Evolutionary conservation across 1,139 yeast genomes (phyloP).

Genomic region (Torulaspora globosa): DNA sequence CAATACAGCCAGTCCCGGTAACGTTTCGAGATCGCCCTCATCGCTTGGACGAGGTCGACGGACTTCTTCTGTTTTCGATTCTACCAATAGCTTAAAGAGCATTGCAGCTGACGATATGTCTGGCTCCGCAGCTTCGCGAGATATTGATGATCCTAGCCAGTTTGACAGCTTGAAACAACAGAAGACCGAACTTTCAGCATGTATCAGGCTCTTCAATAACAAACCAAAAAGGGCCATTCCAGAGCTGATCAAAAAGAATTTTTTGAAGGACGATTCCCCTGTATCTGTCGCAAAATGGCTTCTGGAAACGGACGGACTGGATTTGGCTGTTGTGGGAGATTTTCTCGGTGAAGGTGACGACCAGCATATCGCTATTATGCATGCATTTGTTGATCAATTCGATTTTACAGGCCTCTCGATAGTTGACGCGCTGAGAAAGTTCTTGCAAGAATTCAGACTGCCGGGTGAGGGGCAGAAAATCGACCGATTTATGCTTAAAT

Average conservation of each 20-base stretch:
- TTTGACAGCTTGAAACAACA: slow-evolving; percentile 81
- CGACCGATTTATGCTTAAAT: slow-evolving; percentile 92
- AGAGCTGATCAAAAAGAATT: slow-evolving; percentile 56
- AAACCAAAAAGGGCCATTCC: slow-evolving; percentile 80
- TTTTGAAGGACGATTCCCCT: slow-evolving; percentile 61
- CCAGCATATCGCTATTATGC: slow-evolving; percentile 77
- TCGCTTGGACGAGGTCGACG: slow-evolving; percentile 35
- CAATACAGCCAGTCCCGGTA: slow-evolving; percentile 11
- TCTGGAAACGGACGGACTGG: slow-evolving; percentile 72
- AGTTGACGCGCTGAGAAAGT: slow-evolving; percentile 80
- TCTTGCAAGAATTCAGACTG: slow-evolving; percentile 81
- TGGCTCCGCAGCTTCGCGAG: slow-evolving; percentile 29
- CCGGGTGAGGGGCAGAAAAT: slow-evolving; percentile 99
- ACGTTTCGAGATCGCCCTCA: slow-evolving; percentile 21
- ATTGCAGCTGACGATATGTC: slow-evolving; percentile 20
- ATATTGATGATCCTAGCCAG: slow-evolving; percentile 72
- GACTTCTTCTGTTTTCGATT: slow-evolving; percentile 44
- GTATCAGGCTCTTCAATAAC: slow-evolving; percentile 72
- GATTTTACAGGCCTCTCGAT: slow-evolving; percentile 67
- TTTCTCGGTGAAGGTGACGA: slow-evolving; percentile 88
- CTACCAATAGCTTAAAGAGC: slow-evolving; percentile 30
- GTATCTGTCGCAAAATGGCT: slow-evolving; percentile 69
- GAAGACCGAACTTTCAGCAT: slow-evolving; percentile 76
- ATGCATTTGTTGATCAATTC: slow-evolving; percentile 85
- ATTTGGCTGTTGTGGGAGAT: slow-evolving; percentile 83